Base-by-base conservation (phyloP, 2,329 filamentous ascomycete species). In the Sclerotinia borealis region DNA sequence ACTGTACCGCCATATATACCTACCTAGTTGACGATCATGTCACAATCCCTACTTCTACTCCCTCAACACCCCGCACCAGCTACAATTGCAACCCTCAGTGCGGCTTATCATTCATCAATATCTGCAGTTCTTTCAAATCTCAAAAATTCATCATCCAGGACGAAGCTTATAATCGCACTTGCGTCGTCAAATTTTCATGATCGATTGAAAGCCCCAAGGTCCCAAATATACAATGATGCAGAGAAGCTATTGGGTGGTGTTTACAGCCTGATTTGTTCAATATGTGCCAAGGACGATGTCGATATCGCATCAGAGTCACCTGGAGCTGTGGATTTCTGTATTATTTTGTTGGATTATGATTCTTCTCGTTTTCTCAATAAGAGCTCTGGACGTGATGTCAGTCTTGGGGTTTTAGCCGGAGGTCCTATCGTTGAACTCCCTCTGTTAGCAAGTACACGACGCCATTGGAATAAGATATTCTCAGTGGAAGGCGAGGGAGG, bases 231-330 rank as follows among this genome's bases (percentile, higher is more conserved):
- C 82, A 73, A 80, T 39, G 77, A 81, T n/a, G 83, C 87, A 0
- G 92, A 96, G 75, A 80, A 82, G n/a, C 79, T 93, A 6, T 77
- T 97, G 27, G 89, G 90, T 3, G 84, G 84, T 31, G 74, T 96
- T 29, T 98, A 98, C 80, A 86, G 87, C 70, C 81, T 97, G 56
- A 79, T 95, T 63, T 88, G 88, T 39, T 78, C 87, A 51, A 79
- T 91, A n/a, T 91, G 89, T 66, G 84, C 87, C 15, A 81, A 85
- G 68, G 79, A 70, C 15, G 67, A 63, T 84, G 54, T 79, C 78
- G 52, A 81, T 78, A 77, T 88, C 75, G 77, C 90, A 75, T 74
- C 91, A 76, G 79, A 84, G 78, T 84, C 85, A 41, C 81, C 85
- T 0, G 86, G 86, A 51, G 89, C 90, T 29, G 83, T 96, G 19